Conservation (phyloP, 2,329 filamentous ascomycete genomes). For the Mollisia scopiformis region DNA sequence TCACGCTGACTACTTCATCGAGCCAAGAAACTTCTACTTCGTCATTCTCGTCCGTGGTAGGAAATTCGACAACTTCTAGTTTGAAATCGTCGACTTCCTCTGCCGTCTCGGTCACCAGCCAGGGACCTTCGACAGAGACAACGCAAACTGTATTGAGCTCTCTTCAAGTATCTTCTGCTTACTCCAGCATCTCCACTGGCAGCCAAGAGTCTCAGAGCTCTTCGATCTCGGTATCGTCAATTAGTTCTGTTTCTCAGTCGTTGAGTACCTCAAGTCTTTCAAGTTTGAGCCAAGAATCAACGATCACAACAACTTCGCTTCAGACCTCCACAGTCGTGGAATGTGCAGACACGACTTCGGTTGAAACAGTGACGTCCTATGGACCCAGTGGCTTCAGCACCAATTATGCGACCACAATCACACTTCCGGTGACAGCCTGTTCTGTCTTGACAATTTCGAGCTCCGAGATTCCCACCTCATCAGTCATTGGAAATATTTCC, state of each 20-base stretch:
- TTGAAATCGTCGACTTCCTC: neutral
- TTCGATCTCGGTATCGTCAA: neutral
- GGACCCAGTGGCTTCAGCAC: too few relatives aligned
- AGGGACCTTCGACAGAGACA: neutral
- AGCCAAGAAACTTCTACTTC: neutral
- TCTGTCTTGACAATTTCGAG: too few relatives aligned
- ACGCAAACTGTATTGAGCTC: neutral
- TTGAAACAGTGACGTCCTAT: too few relatives aligned
- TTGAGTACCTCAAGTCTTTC: neutral
- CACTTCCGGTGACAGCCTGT: too few relatives aligned
- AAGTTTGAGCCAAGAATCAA: neutral
- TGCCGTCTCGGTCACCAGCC: neutral
- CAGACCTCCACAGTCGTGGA: neutral
- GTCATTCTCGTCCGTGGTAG: neutral
- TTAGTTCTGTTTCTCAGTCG: neutral
- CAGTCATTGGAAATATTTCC: neutral
- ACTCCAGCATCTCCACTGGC: neutral
- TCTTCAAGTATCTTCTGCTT: neutral
- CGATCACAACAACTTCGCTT: neutral
- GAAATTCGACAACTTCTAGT: neutral
- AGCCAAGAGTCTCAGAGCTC: neutral
- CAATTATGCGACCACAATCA: too few relatives aligned
- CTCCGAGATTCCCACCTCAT: too few relatives aligned
- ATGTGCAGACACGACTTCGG: too few relatives aligned
- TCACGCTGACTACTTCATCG: neutral